Base-by-base conservation (phyloP, 257 asterid species). In the Thymus quinquecostatus region DNA sequence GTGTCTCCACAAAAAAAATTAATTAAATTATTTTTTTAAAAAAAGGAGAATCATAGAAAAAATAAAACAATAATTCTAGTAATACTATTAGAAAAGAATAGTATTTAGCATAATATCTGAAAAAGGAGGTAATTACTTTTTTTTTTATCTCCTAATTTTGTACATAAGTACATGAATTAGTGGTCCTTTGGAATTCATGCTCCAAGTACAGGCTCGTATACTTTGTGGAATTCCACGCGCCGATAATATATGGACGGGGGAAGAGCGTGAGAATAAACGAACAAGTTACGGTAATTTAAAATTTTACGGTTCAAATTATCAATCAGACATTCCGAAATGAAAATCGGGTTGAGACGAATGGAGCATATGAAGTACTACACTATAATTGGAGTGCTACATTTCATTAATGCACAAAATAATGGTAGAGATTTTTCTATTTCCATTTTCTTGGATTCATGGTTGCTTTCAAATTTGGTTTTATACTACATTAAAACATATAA, bases 101-200 rank as follows among this genome's bases (percentile, higher is more conserved):
- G 8, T 9, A 50, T 38, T 64, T 71, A 21, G 29, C 56, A 66
- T 49, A 71, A 69, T 30, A 12, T 32, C 78, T 12, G 62, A 7
- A 66, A 21, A 60, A 59, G 55, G 29, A 5, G 4, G 13, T 61
- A 55, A 76, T 76, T 78, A 68, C 80, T 66, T 62, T 70, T 71
- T 63, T 38, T 66, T 62, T 70, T 71, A 51, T 38, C 64, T 44
- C 75, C 72, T n/a, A 72, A 8, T 67, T 38, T 64, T 80, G 36
- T 71, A 29, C 75, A 47, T 65, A 21, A 21, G 21, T 21, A 61
- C 56, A 62, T 41, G 66, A 14, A 45, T 3, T 5, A 66, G 77
- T 75, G 78, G 81, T 75, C 75, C 82, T 57, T 5, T 53, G 75
- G 55, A 61, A 56, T 54, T 48, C 68, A 30, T 10, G 61, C 30